These are phyloP conservation scores for Ramaria sp. DNA, from an alignment of 768 basidiomycete species.

Conservation along the genomic window DNA sequence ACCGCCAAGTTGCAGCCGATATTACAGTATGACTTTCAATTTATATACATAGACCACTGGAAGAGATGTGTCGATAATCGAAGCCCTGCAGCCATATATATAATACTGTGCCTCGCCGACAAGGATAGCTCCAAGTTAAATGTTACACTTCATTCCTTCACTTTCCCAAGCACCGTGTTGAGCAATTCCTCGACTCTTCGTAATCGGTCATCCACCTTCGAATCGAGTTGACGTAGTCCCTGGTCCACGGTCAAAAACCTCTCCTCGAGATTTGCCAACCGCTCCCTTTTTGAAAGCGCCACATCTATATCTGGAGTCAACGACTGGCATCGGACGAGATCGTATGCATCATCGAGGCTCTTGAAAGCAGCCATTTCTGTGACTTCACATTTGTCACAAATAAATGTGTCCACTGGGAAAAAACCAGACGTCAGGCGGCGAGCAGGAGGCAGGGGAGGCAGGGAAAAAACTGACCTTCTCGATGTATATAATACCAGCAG, in stretches of 20 bases:
- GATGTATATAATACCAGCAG: conserved; percentile 1
- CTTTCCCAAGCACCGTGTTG: background rate
- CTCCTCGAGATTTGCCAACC: background rate
- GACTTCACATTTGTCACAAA: background rate
- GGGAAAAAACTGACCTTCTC: background rate
- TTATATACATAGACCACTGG: no score
- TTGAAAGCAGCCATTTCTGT: no score
- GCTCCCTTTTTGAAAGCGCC: background rate
- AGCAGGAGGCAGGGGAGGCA: background rate
- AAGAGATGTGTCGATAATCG: no score
- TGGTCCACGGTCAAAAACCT: background rate
- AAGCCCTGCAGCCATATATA: no score
- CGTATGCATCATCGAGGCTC: background rate
- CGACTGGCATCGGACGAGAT: background rate
- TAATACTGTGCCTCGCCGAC: no score
- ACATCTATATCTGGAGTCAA: background rate
- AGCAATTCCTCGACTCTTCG: background rate
- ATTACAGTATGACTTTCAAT: no score
- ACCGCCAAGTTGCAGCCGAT: no score
- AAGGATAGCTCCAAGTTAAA: no score
- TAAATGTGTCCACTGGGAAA: background rate
- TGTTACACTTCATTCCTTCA: background rate
- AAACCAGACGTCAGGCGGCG: background rate
- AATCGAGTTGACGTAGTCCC: no score
- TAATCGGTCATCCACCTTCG: background rate